A percentile compares a stretch with the other conserved stretches of the same genome.
Conservation (phyloP, 1,284 basidiomycete genomes). For the Cryptococcus sp. region DNA sequence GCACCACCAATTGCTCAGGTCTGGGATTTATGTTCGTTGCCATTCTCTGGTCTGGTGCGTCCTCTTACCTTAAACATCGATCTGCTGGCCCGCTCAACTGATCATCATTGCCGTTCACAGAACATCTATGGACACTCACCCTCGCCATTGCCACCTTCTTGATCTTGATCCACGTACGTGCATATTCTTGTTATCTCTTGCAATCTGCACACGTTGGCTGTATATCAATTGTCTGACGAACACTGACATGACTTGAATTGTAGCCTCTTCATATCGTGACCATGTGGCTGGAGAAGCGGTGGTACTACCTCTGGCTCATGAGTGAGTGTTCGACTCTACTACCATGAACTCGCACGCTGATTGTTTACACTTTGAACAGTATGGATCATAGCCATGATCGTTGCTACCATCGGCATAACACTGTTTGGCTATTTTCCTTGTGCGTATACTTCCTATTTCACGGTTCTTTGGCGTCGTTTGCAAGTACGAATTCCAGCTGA, state of each 20-base stretch:
- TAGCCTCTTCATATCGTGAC: slow-evolving; percentile 50
- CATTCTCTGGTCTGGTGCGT: slow-evolving; percentile 45
- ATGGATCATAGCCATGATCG: slow-evolving; percentile 38
- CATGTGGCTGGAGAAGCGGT: slow-evolving; percentile 44
- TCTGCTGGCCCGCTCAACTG: not conserved
- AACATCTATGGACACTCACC: slow-evolving; percentile 53
- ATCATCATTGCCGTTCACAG: slow-evolving; percentile 18
- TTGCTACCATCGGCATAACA: slow-evolving; percentile 38
- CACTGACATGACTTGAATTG: not conserved
- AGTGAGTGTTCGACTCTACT: slow-evolving; percentile 16
- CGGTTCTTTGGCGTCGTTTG: slow-evolving; percentile 5
- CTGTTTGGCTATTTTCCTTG: slow-evolving; percentile 47
- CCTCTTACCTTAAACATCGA: not conserved
- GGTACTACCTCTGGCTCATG: slow-evolving; percentile 43
- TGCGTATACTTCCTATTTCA: slow-evolving; percentile 15
- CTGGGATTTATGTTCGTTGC: slow-evolving; percentile 46
- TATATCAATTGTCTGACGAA: too few species aligned
- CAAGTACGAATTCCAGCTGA: not conserved
- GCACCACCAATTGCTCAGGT: slow-evolving; percentile 42
- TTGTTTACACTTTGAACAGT: slow-evolving; percentile 17
- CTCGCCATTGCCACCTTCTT: slow-evolving; percentile 52
- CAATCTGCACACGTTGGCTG: too few species aligned
- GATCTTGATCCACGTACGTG: slow-evolving; percentile 49
- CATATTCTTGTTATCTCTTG: too few species aligned
- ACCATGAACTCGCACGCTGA: not conserved